A percentile compares a stretch with the other conserved stretches of the same genome.
These are phyloP conservation scores for Odontarrhena argentea DNA, from an alignment of 345 rosid genomes.

Conservation along the genomic window DNA sequence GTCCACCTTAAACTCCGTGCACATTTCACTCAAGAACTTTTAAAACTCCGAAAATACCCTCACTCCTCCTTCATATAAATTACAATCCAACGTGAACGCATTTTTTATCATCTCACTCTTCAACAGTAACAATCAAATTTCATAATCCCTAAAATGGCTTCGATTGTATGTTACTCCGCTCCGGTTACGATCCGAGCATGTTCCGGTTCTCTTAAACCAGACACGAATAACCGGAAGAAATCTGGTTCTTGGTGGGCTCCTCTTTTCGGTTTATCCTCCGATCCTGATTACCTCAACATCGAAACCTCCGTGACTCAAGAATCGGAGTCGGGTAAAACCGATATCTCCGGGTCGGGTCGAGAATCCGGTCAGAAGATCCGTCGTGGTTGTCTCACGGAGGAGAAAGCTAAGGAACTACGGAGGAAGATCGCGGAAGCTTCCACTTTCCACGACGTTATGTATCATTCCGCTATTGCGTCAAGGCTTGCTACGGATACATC, in stretches of 20 bases:
- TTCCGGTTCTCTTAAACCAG: slow-evolving; percentile 40
- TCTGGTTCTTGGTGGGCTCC: slow-evolving; percentile 64
- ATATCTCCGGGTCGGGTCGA: slow-evolving; percentile 25
- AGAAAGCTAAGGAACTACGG: slow-evolving; percentile 65
- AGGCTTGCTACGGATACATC: slow-evolving; percentile 65
- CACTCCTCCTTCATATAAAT: not conserved
- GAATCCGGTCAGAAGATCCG: slow-evolving; percentile 42
- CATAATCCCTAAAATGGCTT: slow-evolving; percentile 42
- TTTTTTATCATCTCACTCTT: too few relatives aligned
- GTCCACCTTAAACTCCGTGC: slow-evolving; percentile 15
- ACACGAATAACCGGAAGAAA: slow-evolving; percentile 33
- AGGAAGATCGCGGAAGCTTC: slow-evolving; percentile 53
- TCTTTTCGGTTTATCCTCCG: slow-evolving; percentile 61
- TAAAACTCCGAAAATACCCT: slow-evolving; percentile 7
- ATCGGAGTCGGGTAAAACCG: slow-evolving; percentile 16
- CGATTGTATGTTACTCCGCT: slow-evolving; percentile 41
- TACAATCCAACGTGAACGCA: too few relatives aligned
- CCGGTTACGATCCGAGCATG: slow-evolving; percentile 49
- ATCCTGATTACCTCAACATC: slow-evolving; percentile 61
- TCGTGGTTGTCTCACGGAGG: slow-evolving; percentile 66
- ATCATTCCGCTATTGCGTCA: slow-evolving; percentile 77
- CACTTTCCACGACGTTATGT: slow-evolving; percentile 71
- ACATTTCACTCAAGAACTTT: not conserved
- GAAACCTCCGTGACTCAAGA: not conserved
- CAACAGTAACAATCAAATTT: too few relatives aligned